A percentile compares a stretch with the other conserved stretches of the same genome.
Evolutionary conservation across 1,284 basidiomycete species (phyloP).

Genomic region (Tylopilus sp.): DNA sequence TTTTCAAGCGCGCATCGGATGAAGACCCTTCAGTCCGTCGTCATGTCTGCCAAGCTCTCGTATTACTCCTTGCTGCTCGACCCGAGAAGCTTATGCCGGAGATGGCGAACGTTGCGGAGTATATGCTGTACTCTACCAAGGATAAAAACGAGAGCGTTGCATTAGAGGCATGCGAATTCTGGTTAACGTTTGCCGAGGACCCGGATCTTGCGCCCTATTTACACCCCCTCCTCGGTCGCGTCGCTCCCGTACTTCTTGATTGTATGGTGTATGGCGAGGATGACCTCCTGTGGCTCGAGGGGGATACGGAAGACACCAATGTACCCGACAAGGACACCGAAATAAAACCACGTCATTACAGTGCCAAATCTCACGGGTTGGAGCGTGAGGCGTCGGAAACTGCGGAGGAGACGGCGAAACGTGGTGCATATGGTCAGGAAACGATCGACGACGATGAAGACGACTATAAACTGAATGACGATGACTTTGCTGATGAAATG

Average conservation of each 20-base stretch:
- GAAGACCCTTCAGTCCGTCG: constrained; percentile 93
- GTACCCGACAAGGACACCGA: constrained; percentile 95
- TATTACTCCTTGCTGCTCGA: constrained; percentile 90
- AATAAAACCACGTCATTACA: constrained; percentile 96
- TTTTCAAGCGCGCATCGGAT: constrained; percentile 97
- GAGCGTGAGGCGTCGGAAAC: constrained; percentile 74
- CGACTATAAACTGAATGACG: constrained; percentile 87
- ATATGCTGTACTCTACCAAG: constrained; percentile 98
- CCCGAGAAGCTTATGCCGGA: constrained; percentile 98
- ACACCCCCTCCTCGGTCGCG: constrained; percentile 86
- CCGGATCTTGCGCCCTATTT: constrained; percentile 87
- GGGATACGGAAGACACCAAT: constrained; percentile 90
- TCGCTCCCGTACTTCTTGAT: constrained; percentile 94
- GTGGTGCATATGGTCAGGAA: constrained; percentile 79
- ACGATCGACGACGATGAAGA: constrained; percentile 82
- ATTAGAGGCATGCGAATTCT: constrained; percentile 99
- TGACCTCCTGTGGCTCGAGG: constrained; percentile 95
- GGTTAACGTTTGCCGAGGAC: constrained; percentile 99
- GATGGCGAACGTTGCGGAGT: constrained; percentile 96
- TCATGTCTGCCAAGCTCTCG: constrained; percentile 96
- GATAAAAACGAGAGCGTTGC: constrained; percentile 97
- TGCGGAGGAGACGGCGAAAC: constrained; percentile 62
- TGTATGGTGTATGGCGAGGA: constrained; percentile 99
- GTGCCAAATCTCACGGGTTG: constrained; percentile 84
- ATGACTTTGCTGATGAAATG: constrained; percentile 96